phyloP scores from a whole-genome alignment of 768 basidiomycete species.

The Tremella yokohamensis region DNA sequence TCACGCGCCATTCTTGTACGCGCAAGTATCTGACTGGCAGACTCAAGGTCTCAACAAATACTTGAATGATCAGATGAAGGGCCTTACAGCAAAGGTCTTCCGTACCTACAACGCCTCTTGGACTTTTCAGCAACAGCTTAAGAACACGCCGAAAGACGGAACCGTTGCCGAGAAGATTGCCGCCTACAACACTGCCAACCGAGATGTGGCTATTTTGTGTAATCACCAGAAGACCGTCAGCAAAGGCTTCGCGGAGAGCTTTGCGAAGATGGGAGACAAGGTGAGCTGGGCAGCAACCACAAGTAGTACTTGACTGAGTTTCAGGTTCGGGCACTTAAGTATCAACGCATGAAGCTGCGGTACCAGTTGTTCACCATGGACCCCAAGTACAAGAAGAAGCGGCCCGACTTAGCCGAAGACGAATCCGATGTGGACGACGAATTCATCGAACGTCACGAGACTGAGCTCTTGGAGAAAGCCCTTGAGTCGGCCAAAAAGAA shows the following conservation, averaged over 20 bases:
- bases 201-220: conserved; percentile 93
- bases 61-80: conserved; percentile 88
- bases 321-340: conserved; percentile 83
- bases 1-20: not conserved
- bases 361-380: conserved; percentile 77
- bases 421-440: conserved; percentile 96
- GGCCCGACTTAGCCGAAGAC: conserved; percentile 65
- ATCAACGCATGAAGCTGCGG: conserved; percentile 95
- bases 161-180: conserved; percentile 94
- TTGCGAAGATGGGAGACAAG: conserved; percentile 91
- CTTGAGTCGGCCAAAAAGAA: conserved; percentile 89
- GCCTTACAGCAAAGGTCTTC: conserved; percentile 97
- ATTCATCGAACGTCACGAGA: conserved; percentile 76
- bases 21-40: conserved; percentile 54
- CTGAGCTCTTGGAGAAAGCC: conserved; percentile 69
- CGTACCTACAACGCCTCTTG: conserved; percentile 99
- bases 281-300: conserved; percentile 54
- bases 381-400: conserved; percentile 73
- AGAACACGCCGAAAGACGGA: conserved; percentile 65
- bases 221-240: conserved; percentile 96
- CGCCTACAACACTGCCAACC: conserved; percentile 94
- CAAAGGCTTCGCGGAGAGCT: conserved; percentile 86
- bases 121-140: conserved; percentile 88
- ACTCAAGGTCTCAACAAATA: conserved; percentile 86
- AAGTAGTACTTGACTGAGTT: not conserved